These are phyloP conservation scores for Cyberlindnera xylosilytica DNA, from an alignment of 805 yeast genomes.

Conservation along the genomic window DNA sequence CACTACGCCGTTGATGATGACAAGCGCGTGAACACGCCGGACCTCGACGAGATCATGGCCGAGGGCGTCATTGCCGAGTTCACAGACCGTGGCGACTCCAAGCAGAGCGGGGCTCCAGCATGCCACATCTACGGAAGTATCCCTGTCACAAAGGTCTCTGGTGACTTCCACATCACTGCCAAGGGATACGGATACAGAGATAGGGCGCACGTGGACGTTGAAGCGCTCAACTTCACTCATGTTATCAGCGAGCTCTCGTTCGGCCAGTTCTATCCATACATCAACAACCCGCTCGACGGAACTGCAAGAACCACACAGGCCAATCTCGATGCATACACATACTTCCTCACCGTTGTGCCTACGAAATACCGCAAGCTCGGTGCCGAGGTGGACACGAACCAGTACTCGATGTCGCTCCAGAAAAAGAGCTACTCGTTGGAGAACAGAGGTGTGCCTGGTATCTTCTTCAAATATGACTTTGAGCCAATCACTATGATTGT, in stretches of 20 bases:
- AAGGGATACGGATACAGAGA: constrained; percentile 60
- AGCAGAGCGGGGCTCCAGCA: constrained; percentile 58
- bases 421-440: constrained; percentile 29
- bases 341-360: constrained; percentile 79
- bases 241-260: constrained; percentile 82
- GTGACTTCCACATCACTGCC: constrained; percentile 82
- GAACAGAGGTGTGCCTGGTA: constrained; percentile 58
- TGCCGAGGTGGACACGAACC: constrained; percentile 71
- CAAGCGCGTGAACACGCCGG: constrained; percentile 51
- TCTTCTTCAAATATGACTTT: constrained; percentile 79
- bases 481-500: constrained; percentile 78
- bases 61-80: constrained; percentile 68
- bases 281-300: constrained; percentile 83
- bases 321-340: constrained; percentile 51
- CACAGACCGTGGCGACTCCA: constrained; percentile 37
- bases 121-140: constrained; percentile 82
- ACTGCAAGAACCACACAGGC: constrained; percentile 57
- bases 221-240: constrained; percentile 75
- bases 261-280: constrained; percentile 84
- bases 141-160: constrained; percentile 82
- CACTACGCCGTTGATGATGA: constrained; percentile 44
- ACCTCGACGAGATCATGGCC: constrained; percentile 61
- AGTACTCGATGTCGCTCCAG: constrained; percentile 68
- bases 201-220: constrained; percentile 43
- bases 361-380: constrained; percentile 74